Conservation (phyloP, 2,329 filamentous ascomycete species). For the Lomentospora prolificans region DNA sequence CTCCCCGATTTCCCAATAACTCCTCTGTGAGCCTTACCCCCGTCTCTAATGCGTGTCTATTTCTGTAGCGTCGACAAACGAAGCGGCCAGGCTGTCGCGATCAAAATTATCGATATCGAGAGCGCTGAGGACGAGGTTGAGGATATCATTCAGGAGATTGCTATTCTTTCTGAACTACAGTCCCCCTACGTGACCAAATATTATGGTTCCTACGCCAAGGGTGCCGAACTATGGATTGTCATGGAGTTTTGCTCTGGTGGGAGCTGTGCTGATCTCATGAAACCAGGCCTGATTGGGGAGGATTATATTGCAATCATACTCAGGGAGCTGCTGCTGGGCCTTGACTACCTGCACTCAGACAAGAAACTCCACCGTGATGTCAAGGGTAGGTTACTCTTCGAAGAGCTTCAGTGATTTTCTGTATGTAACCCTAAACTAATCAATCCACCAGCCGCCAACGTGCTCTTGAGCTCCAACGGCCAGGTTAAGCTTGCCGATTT, state of each 20-base stretch:
- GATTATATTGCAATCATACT: constrained; percentile 97
- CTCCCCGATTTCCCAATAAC: neutral
- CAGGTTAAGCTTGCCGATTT: constrained; percentile 98
- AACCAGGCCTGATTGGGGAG: constrained; percentile 81
- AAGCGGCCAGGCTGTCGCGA: constrained; percentile 87
- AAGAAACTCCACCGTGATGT: constrained; percentile 96
- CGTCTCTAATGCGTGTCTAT: constrained; percentile 2
- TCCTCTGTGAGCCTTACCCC: neutral
- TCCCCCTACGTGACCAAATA: constrained; percentile 97
- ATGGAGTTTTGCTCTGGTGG: constrained; percentile 99
- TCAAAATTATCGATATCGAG: constrained; percentile 98
- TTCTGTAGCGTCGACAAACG: constrained; percentile 73
- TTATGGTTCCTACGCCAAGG: constrained; percentile 92
- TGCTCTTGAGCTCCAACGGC: constrained; percentile 78
- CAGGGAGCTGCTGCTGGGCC: constrained; percentile 74
- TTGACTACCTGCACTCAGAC: constrained; percentile 90
- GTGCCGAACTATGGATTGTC: constrained; percentile 95
- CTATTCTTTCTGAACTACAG: constrained; percentile 89
- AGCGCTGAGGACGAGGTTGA: constrained; percentile 98
- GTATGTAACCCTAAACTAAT: too few relatives aligned
- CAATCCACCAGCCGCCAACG: constrained; percentile 78
- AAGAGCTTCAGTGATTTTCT: too few relatives aligned
- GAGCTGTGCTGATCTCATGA: constrained; percentile 92
- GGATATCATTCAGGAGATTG: constrained; percentile 98
- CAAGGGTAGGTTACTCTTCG: constrained; percentile 56